phyloP scores from a whole-genome alignment of 768 basidiomycete species.

The Pulveroboletus sp. region DNA sequence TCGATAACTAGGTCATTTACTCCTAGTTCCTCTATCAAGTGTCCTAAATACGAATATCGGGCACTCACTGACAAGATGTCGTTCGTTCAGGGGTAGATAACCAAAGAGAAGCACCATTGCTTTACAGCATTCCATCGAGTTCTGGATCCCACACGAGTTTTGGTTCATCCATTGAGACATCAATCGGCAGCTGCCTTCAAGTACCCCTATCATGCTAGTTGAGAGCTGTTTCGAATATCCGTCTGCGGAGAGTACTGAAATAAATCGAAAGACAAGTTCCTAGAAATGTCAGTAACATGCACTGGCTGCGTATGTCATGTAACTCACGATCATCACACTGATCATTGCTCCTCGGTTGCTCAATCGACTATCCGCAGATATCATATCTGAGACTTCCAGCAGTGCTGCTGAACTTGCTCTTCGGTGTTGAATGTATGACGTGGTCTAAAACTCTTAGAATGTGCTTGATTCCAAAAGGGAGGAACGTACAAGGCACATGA shows the following conservation, averaged over 20 bases:
- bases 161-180: constrained; percentile 23
- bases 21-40: constrained; percentile 3
- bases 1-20: constrained; percentile 20
- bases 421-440: constrained; percentile 51
- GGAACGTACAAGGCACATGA: constrained; percentile 46
- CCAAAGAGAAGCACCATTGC: constrained; percentile 27
- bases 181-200: constrained; percentile 17
- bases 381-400: constrained; percentile 3
- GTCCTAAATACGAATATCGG: not conserved
- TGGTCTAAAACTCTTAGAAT: constrained; percentile 38
- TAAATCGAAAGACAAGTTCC: constrained; percentile 23
- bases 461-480: not conserved
- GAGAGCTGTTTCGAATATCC: constrained; percentile 15
- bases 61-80: constrained; percentile 17
- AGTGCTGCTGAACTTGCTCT: not conserved
- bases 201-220: constrained; percentile 13
- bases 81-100: constrained; percentile 19
- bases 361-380: not conserved
- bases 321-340: constrained; percentile 29
- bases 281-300: constrained; percentile 11
- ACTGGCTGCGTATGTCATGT: not conserved
- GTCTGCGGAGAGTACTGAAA: constrained; percentile 15
- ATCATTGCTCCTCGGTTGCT: constrained; percentile 12
- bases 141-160: constrained; percentile 24
- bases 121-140: constrained; percentile 30